Conservation (phyloP, 2,329 filamentous ascomycete genomes). For the Ascochyta pisi region DNA sequence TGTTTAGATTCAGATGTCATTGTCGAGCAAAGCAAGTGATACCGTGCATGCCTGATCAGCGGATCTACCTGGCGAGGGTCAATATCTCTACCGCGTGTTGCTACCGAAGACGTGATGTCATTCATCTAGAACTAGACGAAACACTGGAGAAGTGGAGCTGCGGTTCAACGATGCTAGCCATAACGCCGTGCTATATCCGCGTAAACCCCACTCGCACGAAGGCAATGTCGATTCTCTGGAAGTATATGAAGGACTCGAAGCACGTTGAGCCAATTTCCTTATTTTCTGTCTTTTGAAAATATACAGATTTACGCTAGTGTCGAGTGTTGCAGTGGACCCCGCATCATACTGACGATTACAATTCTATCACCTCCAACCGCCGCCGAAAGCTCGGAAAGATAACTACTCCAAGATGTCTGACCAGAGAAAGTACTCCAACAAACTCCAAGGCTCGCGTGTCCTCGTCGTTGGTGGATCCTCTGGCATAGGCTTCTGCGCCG, state of each 20-base stretch:
- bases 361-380: neutral
- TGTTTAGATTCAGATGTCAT: neutral
- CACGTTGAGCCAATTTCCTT: constrained; percentile 67
- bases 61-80: neutral
- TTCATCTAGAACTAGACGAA: neutral
- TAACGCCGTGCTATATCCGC: constrained; percentile 5
- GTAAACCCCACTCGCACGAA: neutral
- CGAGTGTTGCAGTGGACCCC: neutral
- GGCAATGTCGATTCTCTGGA: too few species aligned
- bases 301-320: neutral
- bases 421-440: constrained; percentile 56
- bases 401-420: constrained; percentile 39
- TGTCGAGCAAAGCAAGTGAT: neutral
- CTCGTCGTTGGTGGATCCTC: constrained; percentile 69
- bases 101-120: constrained; percentile 7
- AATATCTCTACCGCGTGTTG: neutral
- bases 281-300: constrained; percentile 59
- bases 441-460: constrained; percentile 56
- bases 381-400: neutral
- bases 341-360: constrained; percentile 11
- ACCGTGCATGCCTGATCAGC: neutral
- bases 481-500: constrained; percentile 68
- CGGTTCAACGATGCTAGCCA: neutral
- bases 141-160: neutral
- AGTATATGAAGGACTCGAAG: neutral